Conservation (phyloP, 257 asterid genomes). For the Asclepias syriaca region DNA sequence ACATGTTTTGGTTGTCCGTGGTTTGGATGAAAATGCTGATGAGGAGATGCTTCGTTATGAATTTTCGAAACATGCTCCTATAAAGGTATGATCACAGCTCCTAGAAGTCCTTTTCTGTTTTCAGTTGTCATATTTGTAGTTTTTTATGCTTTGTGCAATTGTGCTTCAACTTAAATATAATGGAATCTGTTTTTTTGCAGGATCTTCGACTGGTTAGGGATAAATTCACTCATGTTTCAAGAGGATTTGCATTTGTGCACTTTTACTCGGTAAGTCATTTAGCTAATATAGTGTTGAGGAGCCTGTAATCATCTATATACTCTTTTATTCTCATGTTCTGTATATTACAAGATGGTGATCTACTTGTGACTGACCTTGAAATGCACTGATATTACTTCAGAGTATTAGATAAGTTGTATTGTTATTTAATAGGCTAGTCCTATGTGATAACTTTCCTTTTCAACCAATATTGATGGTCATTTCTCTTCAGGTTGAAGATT, state of each 20-base stretch:
- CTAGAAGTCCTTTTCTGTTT: background rate
- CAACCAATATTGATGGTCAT: background rate
- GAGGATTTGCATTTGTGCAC: slow-evolving; percentile 97
- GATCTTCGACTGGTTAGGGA: slow-evolving; percentile 96
- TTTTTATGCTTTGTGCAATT: background rate
- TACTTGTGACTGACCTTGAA: too few relatives aligned
- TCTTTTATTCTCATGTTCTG: too few relatives aligned
- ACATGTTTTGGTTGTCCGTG: slow-evolving; percentile 96
- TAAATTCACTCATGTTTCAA: slow-evolving; percentile 94
- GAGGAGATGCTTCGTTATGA: slow-evolving; percentile 99
- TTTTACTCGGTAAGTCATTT: slow-evolving; percentile 63
- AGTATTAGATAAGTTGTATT: background rate
- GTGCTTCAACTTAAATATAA: slow-evolving; percentile 10
- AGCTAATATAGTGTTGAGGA: background rate
- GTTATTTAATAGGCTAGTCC: background rate
- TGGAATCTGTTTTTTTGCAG: slow-evolving; percentile 40
- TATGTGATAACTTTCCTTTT: background rate
- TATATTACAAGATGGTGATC: too few relatives aligned
- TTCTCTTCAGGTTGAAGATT: slow-evolving; percentile 72
- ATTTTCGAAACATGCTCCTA: slow-evolving; percentile 90
- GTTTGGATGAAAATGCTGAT: slow-evolving; percentile 97
- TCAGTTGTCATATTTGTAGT: background rate
- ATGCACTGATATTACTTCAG: too few relatives aligned
- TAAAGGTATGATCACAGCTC: slow-evolving; percentile 50
- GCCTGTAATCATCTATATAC: background rate